A percentile compares a stretch with the other conserved stretches of the same genome.
Evolutionary conservation across 1,139 yeast genomes (phyloP).

Genomic region (Geotrichum restrictum): DNA sequence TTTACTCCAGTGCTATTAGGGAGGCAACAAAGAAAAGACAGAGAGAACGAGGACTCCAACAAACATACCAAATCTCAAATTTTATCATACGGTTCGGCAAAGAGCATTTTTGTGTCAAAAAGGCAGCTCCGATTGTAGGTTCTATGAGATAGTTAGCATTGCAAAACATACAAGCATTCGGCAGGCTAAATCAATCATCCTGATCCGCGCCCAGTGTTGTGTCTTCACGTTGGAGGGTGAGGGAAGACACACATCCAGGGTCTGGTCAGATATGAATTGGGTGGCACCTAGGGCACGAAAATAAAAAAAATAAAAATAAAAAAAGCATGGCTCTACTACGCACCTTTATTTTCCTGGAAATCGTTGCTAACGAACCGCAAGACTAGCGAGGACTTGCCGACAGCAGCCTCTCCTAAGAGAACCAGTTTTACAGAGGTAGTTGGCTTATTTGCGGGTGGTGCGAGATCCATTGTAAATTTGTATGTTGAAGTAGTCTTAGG

Average conservation of each 20-base stretch:
- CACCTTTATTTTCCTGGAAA: constrained; percentile 85
- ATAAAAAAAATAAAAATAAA: background rate
- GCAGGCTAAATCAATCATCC: too few species aligned
- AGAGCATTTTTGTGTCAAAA: constrained; percentile 88
- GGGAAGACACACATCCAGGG: background rate
- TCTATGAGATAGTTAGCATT: constrained; percentile 39
- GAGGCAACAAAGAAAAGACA: background rate
- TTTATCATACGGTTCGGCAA: constrained; percentile 87
- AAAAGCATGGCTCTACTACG: constrained; percentile 23
- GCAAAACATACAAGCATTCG: background rate
- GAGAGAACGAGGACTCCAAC: background rate
- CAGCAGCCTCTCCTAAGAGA: constrained; percentile 94
- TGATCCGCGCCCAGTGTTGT: background rate
- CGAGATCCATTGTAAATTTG: constrained; percentile 2
- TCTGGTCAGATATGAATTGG: background rate
- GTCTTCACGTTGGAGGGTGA: background rate
- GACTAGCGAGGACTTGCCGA: constrained; percentile 90
- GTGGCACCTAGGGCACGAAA: background rate
- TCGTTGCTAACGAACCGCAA: constrained; percentile 91
- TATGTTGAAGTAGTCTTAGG: too few species aligned
- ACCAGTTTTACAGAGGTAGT: constrained; percentile 83
- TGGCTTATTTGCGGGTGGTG: constrained; percentile 36
- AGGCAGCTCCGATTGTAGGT: constrained; percentile 98
- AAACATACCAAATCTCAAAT: constrained; percentile 77
- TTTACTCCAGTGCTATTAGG: background rate